These are phyloP conservation scores for Stachybotrys chlorohalonatus DNA, from an alignment of 2,329 filamentous ascomycete species.

Conservation along the genomic window DNA sequence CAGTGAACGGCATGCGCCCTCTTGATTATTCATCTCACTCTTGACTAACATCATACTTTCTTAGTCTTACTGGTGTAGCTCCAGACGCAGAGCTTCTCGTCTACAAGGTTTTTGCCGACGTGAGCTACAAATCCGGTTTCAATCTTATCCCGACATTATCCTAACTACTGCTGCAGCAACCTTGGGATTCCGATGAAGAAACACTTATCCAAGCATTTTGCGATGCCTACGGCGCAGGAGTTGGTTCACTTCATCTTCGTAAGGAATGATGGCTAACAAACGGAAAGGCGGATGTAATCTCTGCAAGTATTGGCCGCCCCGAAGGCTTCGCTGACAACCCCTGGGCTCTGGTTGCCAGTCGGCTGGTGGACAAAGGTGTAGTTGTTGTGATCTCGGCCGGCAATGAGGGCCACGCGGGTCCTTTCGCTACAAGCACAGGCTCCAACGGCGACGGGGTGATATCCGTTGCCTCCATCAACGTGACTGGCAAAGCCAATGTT, in stretches of 20 bases:
- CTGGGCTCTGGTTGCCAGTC: slow-evolving; percentile 30
- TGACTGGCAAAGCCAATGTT: slow-evolving; percentile 31
- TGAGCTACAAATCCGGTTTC: slow-evolving; percentile 1
- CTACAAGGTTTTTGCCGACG: slow-evolving; percentile 33
- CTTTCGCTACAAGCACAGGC: slow-evolving; percentile 32
- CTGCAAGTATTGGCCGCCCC: slow-evolving; percentile 27
- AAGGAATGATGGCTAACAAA: neutral
- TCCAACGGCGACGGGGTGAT: slow-evolving; percentile 22
- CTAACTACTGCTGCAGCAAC: slow-evolving; percentile 8
- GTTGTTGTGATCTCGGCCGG: slow-evolving; percentile 42
- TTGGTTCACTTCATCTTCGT: slow-evolving; percentile 6
- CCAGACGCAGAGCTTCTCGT: slow-evolving; percentile 33
- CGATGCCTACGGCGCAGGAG: slow-evolving; percentile 24
- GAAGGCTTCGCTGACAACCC: slow-evolving; percentile 31
- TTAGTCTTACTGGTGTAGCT: slow-evolving; percentile 33
- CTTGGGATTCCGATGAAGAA: slow-evolving; percentile 21
- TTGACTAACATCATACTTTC: neutral
- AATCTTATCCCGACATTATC: neutral
- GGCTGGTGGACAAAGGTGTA: slow-evolving; percentile 33
- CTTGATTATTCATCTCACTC: neutral
- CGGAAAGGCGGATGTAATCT: slow-evolving; percentile 32
- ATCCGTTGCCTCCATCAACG: slow-evolving; percentile 27
- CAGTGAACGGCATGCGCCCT: slow-evolving; percentile 15
- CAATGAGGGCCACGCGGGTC: slow-evolving; percentile 38
- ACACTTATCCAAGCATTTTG: slow-evolving; percentile 26